phyloP scores from a whole-genome alignment of 2,329 filamentous ascomycete species.

The Monilinia vaccinii-corymbosi region DNA sequence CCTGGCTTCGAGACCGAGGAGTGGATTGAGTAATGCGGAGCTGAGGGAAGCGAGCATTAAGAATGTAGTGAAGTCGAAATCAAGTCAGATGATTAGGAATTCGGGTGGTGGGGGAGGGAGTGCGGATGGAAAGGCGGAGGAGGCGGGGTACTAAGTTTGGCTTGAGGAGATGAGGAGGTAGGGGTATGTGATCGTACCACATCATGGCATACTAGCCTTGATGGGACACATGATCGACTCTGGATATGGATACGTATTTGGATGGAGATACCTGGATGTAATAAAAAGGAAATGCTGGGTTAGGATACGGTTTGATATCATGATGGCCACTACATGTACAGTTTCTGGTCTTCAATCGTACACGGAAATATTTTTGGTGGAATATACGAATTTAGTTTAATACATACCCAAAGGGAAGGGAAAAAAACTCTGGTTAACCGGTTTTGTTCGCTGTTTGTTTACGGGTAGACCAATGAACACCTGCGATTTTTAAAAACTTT shows the following conservation, averaged over 20 bases:
- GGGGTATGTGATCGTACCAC: not conserved
- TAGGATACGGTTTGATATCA: not conserved
- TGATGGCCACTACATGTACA: too few relatives aligned
- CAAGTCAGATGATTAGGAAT: not conserved
- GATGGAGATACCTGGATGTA: not conserved
- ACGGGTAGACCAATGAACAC: too few relatives aligned
- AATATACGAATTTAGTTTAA: too few relatives aligned
- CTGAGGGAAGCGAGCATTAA: slow-evolving; percentile 8
- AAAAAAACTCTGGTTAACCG: too few relatives aligned
- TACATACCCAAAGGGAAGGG: too few relatives aligned
- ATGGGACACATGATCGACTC: too few relatives aligned
- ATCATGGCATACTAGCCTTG: too few relatives aligned
- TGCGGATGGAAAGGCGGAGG: not conserved
- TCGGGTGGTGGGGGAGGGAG: not conserved
- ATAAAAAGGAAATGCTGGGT: not conserved
- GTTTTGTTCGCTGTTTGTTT: too few relatives aligned
- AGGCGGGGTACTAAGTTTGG: not conserved
- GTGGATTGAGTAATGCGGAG: slow-evolving; percentile 7
- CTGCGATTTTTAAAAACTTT: too few relatives aligned
- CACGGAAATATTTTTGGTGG: not conserved
- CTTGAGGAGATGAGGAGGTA: not conserved
- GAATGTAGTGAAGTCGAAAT: not conserved
- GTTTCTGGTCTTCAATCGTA: not conserved
- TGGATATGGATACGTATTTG: not conserved
- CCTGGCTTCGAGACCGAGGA: slow-evolving; percentile 1